Evolutionary conservation across 148 eudicot species (phyloP).

Genomic region (Persicaria maculosa): DNA sequence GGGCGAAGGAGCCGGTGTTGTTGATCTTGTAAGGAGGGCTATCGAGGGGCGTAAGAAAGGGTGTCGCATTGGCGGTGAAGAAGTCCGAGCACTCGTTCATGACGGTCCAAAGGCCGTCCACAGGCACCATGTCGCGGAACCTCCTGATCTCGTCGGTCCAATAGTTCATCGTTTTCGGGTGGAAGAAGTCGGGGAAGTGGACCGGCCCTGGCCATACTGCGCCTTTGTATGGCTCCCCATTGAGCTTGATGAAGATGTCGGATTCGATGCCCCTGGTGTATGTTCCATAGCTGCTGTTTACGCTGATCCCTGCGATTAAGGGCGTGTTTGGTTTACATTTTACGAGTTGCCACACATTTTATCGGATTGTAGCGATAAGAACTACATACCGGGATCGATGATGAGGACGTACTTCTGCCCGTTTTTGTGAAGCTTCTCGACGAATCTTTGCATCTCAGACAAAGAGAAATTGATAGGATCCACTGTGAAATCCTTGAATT

Average conservation of each 20-base stretch:
- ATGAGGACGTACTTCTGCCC: constrained; percentile 40
- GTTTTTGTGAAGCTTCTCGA: constrained; percentile 31
- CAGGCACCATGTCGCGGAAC: constrained; percentile 23
- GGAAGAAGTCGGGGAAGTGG: constrained; percentile 44
- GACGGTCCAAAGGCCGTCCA: constrained; percentile 40
- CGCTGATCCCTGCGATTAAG: constrained; percentile 26
- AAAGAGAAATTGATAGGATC: constrained; percentile 39
- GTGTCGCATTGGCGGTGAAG: constrained; percentile 9
- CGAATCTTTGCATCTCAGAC: constrained; percentile 32
- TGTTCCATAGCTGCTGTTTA: constrained; percentile 31
- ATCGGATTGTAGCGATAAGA: no score
- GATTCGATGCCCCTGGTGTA: constrained; percentile 32
- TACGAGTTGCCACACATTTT: no score
- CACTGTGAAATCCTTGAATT: constrained; percentile 37
- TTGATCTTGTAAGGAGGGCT: constrained; percentile 54
- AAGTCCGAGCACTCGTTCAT: constrained; percentile 45
- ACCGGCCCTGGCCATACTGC: constrained; percentile 51
- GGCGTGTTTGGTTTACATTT: no score
- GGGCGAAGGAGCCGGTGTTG: constrained; percentile 21
- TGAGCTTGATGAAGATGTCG: constrained; percentile 38
- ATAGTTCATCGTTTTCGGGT: constrained; percentile 28
- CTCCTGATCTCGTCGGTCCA: constrained; percentile 44
- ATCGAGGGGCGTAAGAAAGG: constrained; percentile 33
- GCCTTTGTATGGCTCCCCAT: constrained; percentile 38
- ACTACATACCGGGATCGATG: constrained; percentile 39